Evolutionary conservation across 768 basidiomycete genomes (phyloP).

Genomic region (Psilocybe cubensis): DNA sequence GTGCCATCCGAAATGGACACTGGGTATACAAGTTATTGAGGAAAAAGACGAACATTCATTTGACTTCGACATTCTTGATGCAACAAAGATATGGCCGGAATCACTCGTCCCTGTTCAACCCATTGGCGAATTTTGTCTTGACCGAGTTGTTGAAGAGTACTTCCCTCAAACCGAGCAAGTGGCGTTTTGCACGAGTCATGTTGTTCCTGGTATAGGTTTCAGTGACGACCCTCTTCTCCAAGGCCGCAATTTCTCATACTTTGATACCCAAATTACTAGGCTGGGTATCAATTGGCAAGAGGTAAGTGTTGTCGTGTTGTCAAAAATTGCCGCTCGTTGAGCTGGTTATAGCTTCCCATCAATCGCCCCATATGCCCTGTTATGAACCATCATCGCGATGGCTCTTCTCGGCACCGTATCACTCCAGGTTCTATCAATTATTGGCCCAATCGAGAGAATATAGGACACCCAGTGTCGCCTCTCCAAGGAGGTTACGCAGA

Average conservation of each 20-base stretch:
- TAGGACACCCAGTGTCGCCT: slow-evolving; percentile 49
- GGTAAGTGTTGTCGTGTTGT: slow-evolving; percentile 36
- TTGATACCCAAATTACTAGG: slow-evolving; percentile 83
- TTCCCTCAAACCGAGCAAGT: slow-evolving; percentile 90
- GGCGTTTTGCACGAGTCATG: slow-evolving; percentile 81
- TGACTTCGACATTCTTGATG: slow-evolving; percentile 87
- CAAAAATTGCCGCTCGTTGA: too few species aligned
- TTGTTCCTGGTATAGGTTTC: slow-evolving; percentile 72
- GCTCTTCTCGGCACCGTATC: slow-evolving; percentile 59
- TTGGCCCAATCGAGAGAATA: slow-evolving; percentile 75
- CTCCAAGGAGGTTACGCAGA: slow-evolving; percentile 62
- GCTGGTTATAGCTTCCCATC: slow-evolving; percentile 68
- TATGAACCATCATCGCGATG: slow-evolving; percentile 70
- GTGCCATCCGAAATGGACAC: slow-evolving; percentile 74
- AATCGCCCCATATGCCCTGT: slow-evolving; percentile 82
- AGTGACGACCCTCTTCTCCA: slow-evolving; percentile 81
- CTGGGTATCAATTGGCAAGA: slow-evolving; percentile 82
- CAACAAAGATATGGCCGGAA: slow-evolving; percentile 87
- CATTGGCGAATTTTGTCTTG: slow-evolving; percentile 75
- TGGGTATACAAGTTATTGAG: slow-evolving; percentile 75
- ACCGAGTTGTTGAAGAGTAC: slow-evolving; percentile 70
- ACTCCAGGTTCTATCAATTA: slow-evolving; percentile 69
- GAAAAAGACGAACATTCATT: slow-evolving; percentile 79
- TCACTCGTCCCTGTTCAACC: slow-evolving; percentile 76
- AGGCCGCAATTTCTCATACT: slow-evolving; percentile 86